phyloP scores from a whole-genome alignment of 2,329 filamentous ascomycete species.

The Coniochaeta sp. region DNA sequence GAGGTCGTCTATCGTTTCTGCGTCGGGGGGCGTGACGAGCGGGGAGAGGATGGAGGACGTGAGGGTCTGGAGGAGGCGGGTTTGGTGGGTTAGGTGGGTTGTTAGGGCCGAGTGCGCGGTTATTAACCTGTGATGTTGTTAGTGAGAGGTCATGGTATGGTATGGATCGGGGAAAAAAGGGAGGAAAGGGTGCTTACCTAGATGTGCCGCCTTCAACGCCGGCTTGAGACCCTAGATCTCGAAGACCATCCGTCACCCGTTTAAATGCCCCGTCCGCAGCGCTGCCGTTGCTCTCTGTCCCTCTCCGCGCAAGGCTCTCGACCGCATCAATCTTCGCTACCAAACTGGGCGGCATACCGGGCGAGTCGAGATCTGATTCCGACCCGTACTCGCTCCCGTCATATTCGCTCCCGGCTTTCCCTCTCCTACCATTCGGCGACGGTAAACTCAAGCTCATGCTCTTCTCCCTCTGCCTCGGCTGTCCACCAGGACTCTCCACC shows the following conservation, averaged over 20 bases:
- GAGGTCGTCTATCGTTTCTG: constrained; percentile 61
- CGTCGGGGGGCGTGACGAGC: constrained; percentile 53
- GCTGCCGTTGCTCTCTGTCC: constrained; percentile 59
- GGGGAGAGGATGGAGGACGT: constrained; percentile 66
- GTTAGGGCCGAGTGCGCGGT: constrained; percentile 69
- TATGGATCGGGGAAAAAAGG: neutral
- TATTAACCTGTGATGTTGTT: constrained; percentile 51
- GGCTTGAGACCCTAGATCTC: constrained; percentile 64
- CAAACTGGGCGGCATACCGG: constrained; percentile 60
- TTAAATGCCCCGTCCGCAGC: constrained; percentile 59
- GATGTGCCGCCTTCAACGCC: constrained; percentile 66
- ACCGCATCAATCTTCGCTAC: constrained; percentile 66
- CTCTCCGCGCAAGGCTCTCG: constrained; percentile 60
- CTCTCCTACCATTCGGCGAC: constrained; percentile 46
- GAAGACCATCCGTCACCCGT: constrained; percentile 61
- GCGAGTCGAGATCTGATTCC: constrained; percentile 61
- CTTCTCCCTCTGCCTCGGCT: constrained; percentile 14
- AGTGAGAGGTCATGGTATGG: neutral
- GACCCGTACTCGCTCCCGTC: constrained; percentile 71
- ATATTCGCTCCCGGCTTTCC: constrained; percentile 51
- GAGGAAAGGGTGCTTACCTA: constrained; percentile 49
- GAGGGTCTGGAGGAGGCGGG: constrained; percentile 66
- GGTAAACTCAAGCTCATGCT: constrained; percentile 38
- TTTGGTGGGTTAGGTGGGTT: constrained; percentile 68
- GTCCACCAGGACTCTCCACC: constrained; percentile 23